These are phyloP conservation scores for Thelonectria olida DNA, from an alignment of 2,329 filamentous ascomycete genomes.

Conservation along the genomic window DNA sequence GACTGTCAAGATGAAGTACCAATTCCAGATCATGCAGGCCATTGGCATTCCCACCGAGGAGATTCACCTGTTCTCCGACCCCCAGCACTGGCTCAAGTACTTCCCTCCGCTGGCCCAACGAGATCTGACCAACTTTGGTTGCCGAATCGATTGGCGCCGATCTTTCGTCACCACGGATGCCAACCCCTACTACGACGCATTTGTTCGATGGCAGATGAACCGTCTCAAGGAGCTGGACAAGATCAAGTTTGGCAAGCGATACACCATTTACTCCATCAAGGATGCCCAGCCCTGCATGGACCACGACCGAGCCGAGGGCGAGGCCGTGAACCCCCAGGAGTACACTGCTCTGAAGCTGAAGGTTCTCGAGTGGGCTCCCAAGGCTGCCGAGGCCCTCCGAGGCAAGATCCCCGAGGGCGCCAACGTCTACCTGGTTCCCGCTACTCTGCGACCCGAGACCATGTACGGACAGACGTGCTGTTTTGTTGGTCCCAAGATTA, in stretches of 20 bases:
- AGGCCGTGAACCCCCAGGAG: slow-evolving; percentile 78
- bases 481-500: slow-evolving; percentile 90
- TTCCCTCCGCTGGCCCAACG: slow-evolving; percentile 73
- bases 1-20: slow-evolving; percentile 92
- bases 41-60: slow-evolving; percentile 88
- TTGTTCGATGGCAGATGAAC: slow-evolving; percentile 97
- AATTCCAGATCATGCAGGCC: slow-evolving; percentile 94
- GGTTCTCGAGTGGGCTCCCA: slow-evolving; percentile 87
- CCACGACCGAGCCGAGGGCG: slow-evolving; percentile 57
- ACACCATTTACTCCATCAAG: slow-evolving; percentile 80
- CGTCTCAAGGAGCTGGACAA: slow-evolving; percentile 88
- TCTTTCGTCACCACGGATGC: slow-evolving; percentile 95
- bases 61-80: slow-evolving; percentile 92
- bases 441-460: slow-evolving; percentile 93
- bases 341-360: slow-evolving; percentile 93
- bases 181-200: slow-evolving; percentile 96
- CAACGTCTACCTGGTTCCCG: slow-evolving; percentile 88
- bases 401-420: slow-evolving; percentile 82
- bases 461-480: slow-evolving; percentile 99
- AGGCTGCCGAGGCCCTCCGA: slow-evolving; percentile 75
- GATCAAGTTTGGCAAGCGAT: slow-evolving; percentile 92
- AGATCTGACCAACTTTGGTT: slow-evolving; percentile 85
- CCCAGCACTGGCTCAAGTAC: slow-evolving; percentile 90
- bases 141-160: slow-evolving; percentile 91
- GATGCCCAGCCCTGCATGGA: slow-evolving; percentile 59